phyloP scores from a whole-genome alignment of 164 flowering plant genomes.

The Magnolia officinalis region DNA sequence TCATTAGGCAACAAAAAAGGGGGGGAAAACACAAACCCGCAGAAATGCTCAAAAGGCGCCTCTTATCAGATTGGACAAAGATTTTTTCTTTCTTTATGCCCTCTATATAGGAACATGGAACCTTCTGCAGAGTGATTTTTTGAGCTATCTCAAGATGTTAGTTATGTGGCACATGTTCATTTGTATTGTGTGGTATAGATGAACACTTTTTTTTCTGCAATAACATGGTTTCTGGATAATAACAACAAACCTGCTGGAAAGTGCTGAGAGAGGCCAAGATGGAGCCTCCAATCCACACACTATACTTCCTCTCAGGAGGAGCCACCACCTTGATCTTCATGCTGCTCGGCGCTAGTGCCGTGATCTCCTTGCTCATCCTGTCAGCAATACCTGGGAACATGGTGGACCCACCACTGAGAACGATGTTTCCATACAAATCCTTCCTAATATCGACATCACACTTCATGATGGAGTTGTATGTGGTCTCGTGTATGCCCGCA shows the following conservation, averaged over 20 bases:
- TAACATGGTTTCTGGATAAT: neutral
- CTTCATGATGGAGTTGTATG: constrained; percentile 40
- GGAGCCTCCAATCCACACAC: constrained; percentile 43
- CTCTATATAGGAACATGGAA: no score
- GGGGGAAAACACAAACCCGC: neutral
- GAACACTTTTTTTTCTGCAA: neutral
- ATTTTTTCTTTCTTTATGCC: no score
- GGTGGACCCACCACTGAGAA: constrained; percentile 41
- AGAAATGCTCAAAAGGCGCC: no score
- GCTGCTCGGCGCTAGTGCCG: constrained; percentile 41
- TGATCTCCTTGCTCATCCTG: constrained; percentile 41
- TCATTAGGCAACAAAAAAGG: neutral
- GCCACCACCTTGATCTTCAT: constrained; percentile 45
- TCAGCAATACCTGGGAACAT: constrained; percentile 42
- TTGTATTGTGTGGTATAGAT: no score
- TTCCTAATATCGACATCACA: constrained; percentile 42
- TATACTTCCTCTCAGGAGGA: constrained; percentile 42
- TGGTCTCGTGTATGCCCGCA: constrained; percentile 40
- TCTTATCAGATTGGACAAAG: no score
- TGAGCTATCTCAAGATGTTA: no score
- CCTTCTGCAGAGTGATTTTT: no score
- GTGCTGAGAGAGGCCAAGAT: constrained; percentile 42
- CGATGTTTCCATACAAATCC: constrained; percentile 40
- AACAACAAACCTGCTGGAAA: constrained; percentile 33
- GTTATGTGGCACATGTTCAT: no score